These are phyloP conservation scores for Candida chauliodis DNA, from an alignment of 805 yeast genomes.

Conservation along the genomic window DNA sequence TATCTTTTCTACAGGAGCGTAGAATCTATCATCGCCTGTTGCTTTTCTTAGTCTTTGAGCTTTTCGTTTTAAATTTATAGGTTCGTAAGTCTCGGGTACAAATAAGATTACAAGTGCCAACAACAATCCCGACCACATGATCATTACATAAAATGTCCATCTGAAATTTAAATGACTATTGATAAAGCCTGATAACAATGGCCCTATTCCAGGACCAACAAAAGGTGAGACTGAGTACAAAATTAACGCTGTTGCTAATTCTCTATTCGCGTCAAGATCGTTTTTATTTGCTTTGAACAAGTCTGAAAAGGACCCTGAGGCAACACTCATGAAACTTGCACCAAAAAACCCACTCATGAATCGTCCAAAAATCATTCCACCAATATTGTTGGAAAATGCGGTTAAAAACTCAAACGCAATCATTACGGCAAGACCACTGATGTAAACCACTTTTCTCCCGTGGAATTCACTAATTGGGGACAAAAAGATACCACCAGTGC, in stretches of 20 bases:
- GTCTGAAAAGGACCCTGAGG: slow-evolving; percentile 28
- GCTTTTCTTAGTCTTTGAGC: slow-evolving; percentile 23
- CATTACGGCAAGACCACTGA: slow-evolving; percentile 22
- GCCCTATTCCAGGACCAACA: slow-evolving; percentile 29
- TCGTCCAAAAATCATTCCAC: slow-evolving; percentile 25
- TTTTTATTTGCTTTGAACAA: slow-evolving; percentile 16
- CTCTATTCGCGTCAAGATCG: slow-evolving; percentile 15
- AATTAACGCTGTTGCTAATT: slow-evolving; percentile 20
- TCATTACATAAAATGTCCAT: slow-evolving; percentile 26
- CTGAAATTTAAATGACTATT: slow-evolving; percentile 16
- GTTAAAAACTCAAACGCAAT: slow-evolving; percentile 23
- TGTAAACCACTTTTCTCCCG: slow-evolving; percentile 56
- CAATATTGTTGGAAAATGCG: slow-evolving; percentile 22
- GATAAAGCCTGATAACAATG: slow-evolving; percentile 26
- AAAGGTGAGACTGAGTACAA: slow-evolving; percentile 27
- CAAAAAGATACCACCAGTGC: slow-evolving; percentile 32
- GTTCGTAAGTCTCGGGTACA: slow-evolving; percentile 30
- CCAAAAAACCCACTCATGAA: slow-evolving; percentile 26
- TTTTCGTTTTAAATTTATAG: slow-evolving; percentile 20
- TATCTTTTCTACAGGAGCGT: slow-evolving; percentile 39
- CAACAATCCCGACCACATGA: slow-evolving; percentile 22
- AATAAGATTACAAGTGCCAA: slow-evolving; percentile 16
- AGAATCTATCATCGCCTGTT: slow-evolving; percentile 34
- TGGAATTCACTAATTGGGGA: slow-evolving; percentile 61
- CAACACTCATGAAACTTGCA: slow-evolving; percentile 26